Evolutionary conservation across 2,329 filamentous ascomycete species (phyloP).

Genomic region (Davidsoniella eucalypti): DNA sequence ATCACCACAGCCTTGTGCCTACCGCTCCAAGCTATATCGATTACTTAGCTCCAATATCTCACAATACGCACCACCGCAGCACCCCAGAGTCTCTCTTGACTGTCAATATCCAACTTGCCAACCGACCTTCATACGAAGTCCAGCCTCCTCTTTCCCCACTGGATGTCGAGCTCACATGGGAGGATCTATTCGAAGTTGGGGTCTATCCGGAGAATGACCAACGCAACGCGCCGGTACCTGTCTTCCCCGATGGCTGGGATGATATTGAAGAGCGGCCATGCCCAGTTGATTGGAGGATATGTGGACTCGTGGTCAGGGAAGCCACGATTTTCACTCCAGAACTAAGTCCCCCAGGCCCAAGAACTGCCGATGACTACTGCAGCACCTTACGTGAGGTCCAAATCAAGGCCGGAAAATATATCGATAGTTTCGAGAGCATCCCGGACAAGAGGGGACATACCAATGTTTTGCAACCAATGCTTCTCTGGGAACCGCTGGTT

Average conservation of each 20-base stretch:
- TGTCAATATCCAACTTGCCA: no score
- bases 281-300: slow-evolving; percentile 1
- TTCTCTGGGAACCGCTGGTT: slow-evolving; percentile 5
- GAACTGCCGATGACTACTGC: not conserved
- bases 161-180: not conserved
- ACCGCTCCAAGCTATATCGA: no score
- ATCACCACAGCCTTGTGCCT: no score
- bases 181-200: slow-evolving; percentile 4
- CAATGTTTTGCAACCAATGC: slow-evolving; percentile 2
- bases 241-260: slow-evolving; percentile 1
- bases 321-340: not conserved
- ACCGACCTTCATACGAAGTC: not conserved
- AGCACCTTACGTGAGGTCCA: slow-evolving; percentile 1
- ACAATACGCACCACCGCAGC: no score
- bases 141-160: not conserved
- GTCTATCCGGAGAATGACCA: not conserved
- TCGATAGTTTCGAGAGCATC: slow-evolving; percentile 1
- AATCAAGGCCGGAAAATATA: not conserved
- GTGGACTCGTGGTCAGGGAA: not conserved
- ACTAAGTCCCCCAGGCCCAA: no score
- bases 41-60: no score
- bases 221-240: not conserved
- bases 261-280: not conserved
- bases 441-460: slow-evolving; percentile 4
- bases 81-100: no score